Percentiles rank a stretch among this genome's conserved stretches.
phyloP scores from a whole-genome alignment of 192 early-diverging fungal genomes.

The Coemansia furcata region DNA sequence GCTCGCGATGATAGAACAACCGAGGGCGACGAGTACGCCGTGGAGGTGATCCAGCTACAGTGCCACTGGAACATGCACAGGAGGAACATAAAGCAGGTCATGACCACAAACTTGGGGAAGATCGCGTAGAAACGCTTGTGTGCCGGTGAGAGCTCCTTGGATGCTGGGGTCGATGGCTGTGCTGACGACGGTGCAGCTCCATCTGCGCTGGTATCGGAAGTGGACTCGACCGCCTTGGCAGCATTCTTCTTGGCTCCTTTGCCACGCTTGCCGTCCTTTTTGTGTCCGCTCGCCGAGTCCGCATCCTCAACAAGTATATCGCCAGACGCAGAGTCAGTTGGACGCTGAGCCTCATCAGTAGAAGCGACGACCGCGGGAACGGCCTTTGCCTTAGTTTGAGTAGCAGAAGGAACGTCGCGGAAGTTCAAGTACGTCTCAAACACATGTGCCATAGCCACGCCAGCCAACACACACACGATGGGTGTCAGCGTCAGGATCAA shows the following conservation, averaged over 20 bases:
- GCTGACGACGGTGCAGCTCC: background rate
- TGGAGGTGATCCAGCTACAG: constrained; percentile 98
- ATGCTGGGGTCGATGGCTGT: background rate
- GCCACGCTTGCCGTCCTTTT: constrained; percentile 35
- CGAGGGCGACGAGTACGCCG: constrained; percentile 98
- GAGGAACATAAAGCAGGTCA: constrained; percentile 68
- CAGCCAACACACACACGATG: constrained; percentile 92
- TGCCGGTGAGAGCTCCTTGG: background rate
- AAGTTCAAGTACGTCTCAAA: constrained; percentile 80
- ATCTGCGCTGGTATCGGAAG: background rate
- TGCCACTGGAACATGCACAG: constrained; percentile 90
- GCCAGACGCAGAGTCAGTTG: background rate
- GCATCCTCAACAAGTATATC: background rate
- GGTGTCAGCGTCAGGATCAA: constrained; percentile 98
- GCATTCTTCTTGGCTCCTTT: constrained; percentile 1
- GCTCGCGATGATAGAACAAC: constrained; percentile 89
- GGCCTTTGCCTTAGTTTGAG: background rate
- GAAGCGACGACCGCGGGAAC: background rate
- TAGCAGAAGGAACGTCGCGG: background rate
- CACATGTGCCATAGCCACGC: constrained; percentile 84
- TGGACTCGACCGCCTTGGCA: background rate
- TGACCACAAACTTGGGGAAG: constrained; percentile 53
- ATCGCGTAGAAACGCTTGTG: constrained; percentile 27
- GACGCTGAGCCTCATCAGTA: background rate
- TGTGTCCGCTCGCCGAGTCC: background rate